Evolutionary conservation across 306 rosid species (phyloP), one percentile per base, ranked within the genome.

Genomic region (Castanospermum australe): DNA sequence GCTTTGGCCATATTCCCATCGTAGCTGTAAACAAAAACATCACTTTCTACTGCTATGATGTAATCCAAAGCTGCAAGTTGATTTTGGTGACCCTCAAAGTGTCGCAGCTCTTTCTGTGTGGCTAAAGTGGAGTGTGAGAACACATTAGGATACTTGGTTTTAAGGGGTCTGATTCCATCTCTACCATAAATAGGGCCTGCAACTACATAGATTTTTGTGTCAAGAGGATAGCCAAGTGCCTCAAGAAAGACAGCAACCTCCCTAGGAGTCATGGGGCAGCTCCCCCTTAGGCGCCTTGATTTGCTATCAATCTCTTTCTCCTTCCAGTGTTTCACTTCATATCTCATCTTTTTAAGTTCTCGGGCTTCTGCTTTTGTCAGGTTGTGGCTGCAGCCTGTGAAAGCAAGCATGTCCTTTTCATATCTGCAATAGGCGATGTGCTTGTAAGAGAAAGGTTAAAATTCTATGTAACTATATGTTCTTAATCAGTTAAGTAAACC

Each of bases 321-420:
- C 64, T 92, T 92, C 97, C 97, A 92, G 24, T 87, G 95, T 18
- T 71, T 44, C 2, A 84, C 89, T 17, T 18, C 4, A 3, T 84
- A 79, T 80, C 95, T 88, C 90, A 86, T 80, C 5, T 22, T 25
- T 28, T 12, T 54, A 0, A 90, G 85, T 55, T 90, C 92, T 4
- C 22, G 5, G 0, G 85, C 72, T 82, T 92, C 93, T 7, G n/a
- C 50, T 73, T 12, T 48, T 56, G 83, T 87, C 0, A 90, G 81
- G 54, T 87, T 88, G 84, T 90, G 89, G 71, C 88, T 86, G 67
- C 93, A 92, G 12, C 97, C 92, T 33, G 92, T 87, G 89, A 90
- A 92, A 62, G 93, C 91, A 45, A 92, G 92, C 95, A 92, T 90
- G 84, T 88, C 95, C 85, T 84, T 90, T 81, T 92, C 97, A 72